Conservation (phyloP, 2,329 filamentous ascomycete species). For the Capronia americana region DNA sequence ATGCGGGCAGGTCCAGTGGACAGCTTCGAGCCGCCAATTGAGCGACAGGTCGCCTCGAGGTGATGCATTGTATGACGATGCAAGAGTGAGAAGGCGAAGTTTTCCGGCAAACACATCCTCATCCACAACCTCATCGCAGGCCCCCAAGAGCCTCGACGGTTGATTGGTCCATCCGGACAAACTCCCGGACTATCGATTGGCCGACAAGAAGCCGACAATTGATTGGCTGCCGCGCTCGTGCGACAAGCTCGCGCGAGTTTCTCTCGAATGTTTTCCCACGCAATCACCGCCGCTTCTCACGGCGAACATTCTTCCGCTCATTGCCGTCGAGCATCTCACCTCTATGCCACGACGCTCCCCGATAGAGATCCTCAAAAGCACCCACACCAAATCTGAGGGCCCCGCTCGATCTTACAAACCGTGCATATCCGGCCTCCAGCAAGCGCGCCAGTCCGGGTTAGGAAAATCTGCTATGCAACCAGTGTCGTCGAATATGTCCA, state of each 20-base stretch:
- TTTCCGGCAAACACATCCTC: not conserved
- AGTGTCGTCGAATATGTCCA: slow-evolving; percentile 21
- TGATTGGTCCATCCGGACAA: not conserved
- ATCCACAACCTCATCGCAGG: not conserved
- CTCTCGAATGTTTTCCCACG: not conserved
- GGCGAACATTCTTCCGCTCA: not conserved
- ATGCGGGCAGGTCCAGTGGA: not conserved
- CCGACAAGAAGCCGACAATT: not conserved
- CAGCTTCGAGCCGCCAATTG: not conserved
- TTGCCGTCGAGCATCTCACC: not conserved
- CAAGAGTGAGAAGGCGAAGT: not conserved
- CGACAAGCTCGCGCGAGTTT: not conserved
- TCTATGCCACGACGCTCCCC: not conserved
- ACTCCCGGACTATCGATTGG: not conserved
- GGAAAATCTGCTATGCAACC: slow-evolving; percentile 12
- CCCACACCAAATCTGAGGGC: not conserved
- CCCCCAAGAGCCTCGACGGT: not conserved
- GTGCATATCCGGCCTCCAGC: slow-evolving; percentile 2
- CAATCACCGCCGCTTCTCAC: not conserved
- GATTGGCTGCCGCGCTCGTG: not conserved
- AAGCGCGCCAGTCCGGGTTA: not conserved
- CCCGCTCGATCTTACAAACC: slow-evolving; percentile 15
- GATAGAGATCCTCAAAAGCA: not conserved
- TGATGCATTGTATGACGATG: slow-evolving; percentile 3
- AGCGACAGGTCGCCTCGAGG: not conserved